phyloP scores from a whole-genome alignment of 768 basidiomycete genomes.

The Macrolepiota dolichaula region DNA sequence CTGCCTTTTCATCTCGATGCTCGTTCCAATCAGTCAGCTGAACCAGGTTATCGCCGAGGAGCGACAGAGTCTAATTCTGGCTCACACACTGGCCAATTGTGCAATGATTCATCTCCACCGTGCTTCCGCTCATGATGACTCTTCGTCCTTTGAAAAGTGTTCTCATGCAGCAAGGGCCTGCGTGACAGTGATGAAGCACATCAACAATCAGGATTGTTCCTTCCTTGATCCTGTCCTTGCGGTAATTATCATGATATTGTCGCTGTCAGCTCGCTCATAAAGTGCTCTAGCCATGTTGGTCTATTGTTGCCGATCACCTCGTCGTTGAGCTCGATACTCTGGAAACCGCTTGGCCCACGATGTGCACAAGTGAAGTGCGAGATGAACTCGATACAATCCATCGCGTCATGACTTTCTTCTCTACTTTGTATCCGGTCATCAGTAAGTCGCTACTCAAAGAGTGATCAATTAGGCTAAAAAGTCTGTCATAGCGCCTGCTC shows the following conservation, averaged over 20 bases:
- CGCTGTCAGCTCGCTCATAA: not conserved
- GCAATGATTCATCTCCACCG: slow-evolving; percentile 66
- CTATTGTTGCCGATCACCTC: slow-evolving; percentile 61
- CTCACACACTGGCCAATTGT: slow-evolving; percentile 64
- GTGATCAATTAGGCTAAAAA: not conserved
- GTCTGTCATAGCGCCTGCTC: slow-evolving; percentile 28
- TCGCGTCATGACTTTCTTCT: slow-evolving; percentile 62
- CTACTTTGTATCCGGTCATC: slow-evolving; percentile 58
- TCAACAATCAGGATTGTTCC: slow-evolving; percentile 61
- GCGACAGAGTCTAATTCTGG: slow-evolving; percentile 54
- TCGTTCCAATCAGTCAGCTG: slow-evolving; percentile 65
- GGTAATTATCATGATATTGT: slow-evolving; percentile 35
- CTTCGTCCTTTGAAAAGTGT: slow-evolving; percentile 63
- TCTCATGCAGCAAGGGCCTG: slow-evolving; percentile 59
- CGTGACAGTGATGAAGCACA: slow-evolving; percentile 56
- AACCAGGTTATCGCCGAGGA: slow-evolving; percentile 52
- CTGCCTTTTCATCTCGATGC: slow-evolving; percentile 56
- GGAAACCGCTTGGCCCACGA: slow-evolving; percentile 61
- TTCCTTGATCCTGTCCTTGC: slow-evolving; percentile 79
- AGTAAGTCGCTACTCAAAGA: slow-evolving; percentile 23
- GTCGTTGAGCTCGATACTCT: slow-evolving; percentile 63
- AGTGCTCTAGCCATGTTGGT: slow-evolving; percentile 63
- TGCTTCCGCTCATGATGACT: slow-evolving; percentile 57
- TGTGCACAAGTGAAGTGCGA: slow-evolving; percentile 55
- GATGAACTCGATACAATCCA: slow-evolving; percentile 59